phyloP scores from a whole-genome alignment of 2,329 filamentous ascomycete species.

The Penicillium sp. region DNA sequence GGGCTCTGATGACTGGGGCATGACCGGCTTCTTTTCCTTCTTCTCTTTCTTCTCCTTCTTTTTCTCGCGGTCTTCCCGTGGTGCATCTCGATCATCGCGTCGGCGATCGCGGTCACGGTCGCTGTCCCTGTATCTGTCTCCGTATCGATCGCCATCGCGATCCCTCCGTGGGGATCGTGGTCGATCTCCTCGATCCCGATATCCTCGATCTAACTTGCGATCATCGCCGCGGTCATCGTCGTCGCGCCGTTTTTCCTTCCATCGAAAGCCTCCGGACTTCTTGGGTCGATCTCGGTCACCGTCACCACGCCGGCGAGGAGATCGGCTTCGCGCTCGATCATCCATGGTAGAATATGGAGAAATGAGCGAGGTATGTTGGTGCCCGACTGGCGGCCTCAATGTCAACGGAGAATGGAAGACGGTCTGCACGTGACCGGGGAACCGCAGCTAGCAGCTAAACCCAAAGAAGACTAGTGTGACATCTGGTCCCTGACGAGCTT shows the following conservation, averaged over 20 bases:
- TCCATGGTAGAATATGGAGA: conserved; percentile 25
- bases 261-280: conserved; percentile 47
- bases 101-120: conserved; percentile 40
- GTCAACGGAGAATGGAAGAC: conserved; percentile 15
- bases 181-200: conserved; percentile 40
- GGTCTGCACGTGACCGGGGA: conserved; percentile 25
- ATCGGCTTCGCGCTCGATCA: conserved; percentile 45
- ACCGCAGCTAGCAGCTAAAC: conserved; percentile 6
- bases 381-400: conserved; percentile 19
- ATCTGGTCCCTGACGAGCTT: conserved; percentile 11
- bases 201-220: conserved; percentile 54
- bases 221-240: conserved; percentile 49
- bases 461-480: conserved; percentile 9
- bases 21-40: conserved; percentile 29
- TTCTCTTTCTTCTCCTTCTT: conserved; percentile 44
- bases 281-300: conserved; percentile 37
- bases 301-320: conserved; percentile 37
- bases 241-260: conserved; percentile 51
- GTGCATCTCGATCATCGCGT: conserved; percentile 27
- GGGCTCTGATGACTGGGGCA: conserved; percentile 58
- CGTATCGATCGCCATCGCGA: conserved; percentile 38
- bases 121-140: conserved; percentile 31
- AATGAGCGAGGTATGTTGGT: conserved; percentile 16
- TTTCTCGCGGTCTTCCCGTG: conserved; percentile 37
- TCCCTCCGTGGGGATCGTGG: conserved; percentile 35